Base-by-base conservation (phyloP, 1,284 basidiomycete genomes). In the Ganoderma resinaceum region DNA sequence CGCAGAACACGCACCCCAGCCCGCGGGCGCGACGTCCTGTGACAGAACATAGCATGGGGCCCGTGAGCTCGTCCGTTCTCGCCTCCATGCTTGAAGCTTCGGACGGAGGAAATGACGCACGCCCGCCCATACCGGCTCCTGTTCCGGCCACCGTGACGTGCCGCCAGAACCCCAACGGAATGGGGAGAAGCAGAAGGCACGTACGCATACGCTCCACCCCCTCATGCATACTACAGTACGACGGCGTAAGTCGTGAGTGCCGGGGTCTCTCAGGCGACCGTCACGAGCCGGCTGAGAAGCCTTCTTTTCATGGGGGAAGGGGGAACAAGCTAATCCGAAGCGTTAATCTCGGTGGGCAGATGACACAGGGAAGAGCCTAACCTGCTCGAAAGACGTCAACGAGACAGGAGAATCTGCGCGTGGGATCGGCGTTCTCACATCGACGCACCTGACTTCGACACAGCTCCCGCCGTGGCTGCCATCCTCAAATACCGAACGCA, bases 11-110 rank as follows among this genome's bases (percentile, higher is more conserved):
- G 35, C 43, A 49, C 66, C 35, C 61, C 66, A 66, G 70, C 31
- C 16, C n/a, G 23, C 59, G 65, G 69, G 69, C 9, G 59, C 63
- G 68, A 61, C 16, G 23, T 55, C 68, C 70, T 61, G 6, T 49
- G 46, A 63, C 49, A 38, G 53, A 53, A 49, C 35, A 35, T 65
- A 64, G 62, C 62, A 66, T n/a, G 31, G 33, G n/a, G 40, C 7
- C 18, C 62, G 33, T 46, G 58, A 29, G n/a, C 59, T 52, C 61
- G 42, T 63, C 11, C 42, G 46, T 46, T 58, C 63, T 43, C 40
- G 42, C 40, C n/a, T 57, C 31, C n/a, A n/a, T n/a, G n/a, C n/a
- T n/a, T n/a, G n/a, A 14, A 26, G 26, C 43, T 66, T 60, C 31
- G 20, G 33, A 40, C 38, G 38, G 31, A 33, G 61, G 53, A 63